phyloP scores from a whole-genome alignment of 2,329 filamentous ascomycete genomes.

The Zarea fungicola region DNA sequence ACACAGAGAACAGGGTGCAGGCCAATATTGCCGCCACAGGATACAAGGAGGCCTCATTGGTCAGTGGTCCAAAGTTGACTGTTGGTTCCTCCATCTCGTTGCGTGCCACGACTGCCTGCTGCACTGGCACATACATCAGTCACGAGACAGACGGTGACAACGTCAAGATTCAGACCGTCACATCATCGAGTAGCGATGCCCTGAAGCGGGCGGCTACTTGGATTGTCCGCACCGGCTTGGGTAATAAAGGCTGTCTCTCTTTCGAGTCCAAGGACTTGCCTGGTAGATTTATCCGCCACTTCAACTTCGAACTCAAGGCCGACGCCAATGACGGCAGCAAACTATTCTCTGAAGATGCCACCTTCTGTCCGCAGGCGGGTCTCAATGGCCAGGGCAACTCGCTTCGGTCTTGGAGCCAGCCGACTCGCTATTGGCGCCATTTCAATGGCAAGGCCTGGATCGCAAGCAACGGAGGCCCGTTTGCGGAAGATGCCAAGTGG shows the following conservation, averaged over 20 bases:
- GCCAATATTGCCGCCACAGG: constrained; percentile 55
- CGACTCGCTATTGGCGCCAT: constrained; percentile 54
- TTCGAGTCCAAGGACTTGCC: constrained; percentile 56
- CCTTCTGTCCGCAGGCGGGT: constrained; percentile 52
- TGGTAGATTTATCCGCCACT: constrained; percentile 55
- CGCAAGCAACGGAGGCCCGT: constrained; percentile 42
- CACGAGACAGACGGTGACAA: constrained; percentile 38
- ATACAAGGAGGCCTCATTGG: constrained; percentile 45
- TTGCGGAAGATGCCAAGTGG: neutral
- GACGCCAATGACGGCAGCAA: constrained; percentile 49
- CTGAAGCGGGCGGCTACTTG: constrained; percentile 50
- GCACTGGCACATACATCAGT: constrained; percentile 48
- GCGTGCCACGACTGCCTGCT: constrained; percentile 50
- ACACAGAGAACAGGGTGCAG: constrained; percentile 53
- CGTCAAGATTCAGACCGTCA: constrained; percentile 49
- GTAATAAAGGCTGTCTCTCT: constrained; percentile 51
- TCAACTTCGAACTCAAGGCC: constrained; percentile 45
- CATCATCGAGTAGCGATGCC: constrained; percentile 41
- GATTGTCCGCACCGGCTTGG: constrained; percentile 50
- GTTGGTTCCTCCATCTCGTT: constrained; percentile 50
- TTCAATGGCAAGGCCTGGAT: constrained; percentile 26
- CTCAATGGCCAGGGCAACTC: constrained; percentile 47
- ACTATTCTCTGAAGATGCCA: constrained; percentile 55
- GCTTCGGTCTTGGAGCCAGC: constrained; percentile 54
- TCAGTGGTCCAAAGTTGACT: constrained; percentile 41